phyloP scores from a whole-genome alignment of 2,329 filamentous ascomycete species.

The Aphanocladium album region DNA sequence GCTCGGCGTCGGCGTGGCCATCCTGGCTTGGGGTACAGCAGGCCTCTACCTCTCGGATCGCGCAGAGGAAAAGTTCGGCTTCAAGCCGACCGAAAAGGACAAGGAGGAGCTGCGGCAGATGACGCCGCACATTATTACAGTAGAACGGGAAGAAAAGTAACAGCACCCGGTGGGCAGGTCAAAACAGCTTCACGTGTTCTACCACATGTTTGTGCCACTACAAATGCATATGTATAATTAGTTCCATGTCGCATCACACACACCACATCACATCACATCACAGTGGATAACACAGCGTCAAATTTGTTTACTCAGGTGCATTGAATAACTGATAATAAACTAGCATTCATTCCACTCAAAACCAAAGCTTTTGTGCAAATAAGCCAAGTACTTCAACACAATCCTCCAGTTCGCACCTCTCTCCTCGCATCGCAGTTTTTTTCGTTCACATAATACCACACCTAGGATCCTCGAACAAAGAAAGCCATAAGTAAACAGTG shows the following conservation, averaged over 20 bases:
- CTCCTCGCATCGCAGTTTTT: not conserved
- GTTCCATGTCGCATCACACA: not conserved
- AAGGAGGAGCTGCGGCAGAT: constrained; percentile 58
- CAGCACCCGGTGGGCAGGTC: no score
- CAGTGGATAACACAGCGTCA: not conserved
- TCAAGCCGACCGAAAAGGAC: constrained; percentile 69
- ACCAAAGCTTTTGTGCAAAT: constrained; percentile 12
- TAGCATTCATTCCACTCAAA: constrained; percentile 9
- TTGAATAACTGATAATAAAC: constrained; percentile 7
- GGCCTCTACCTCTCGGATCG: constrained; percentile 71
- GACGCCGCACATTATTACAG: constrained; percentile 56
- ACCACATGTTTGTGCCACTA: no score
- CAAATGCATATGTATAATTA: no score
- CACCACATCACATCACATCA: no score
- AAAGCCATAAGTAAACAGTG: constrained; percentile 8
- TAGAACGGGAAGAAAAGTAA: constrained; percentile 38
- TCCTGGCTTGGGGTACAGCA: constrained; percentile 70
- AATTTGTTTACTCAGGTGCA: not conserved
- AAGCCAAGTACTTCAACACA: constrained; percentile 10
- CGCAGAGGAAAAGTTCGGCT: constrained; percentile 67
- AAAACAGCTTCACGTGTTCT: no score
- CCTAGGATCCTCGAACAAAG: not conserved
- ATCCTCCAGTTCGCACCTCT: not conserved
- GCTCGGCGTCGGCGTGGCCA: constrained; percentile 63
- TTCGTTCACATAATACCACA: not conserved